Evolutionary conservation across 129 eudicot species (phyloP).

Genomic region (Tagetes erecta): DNA sequence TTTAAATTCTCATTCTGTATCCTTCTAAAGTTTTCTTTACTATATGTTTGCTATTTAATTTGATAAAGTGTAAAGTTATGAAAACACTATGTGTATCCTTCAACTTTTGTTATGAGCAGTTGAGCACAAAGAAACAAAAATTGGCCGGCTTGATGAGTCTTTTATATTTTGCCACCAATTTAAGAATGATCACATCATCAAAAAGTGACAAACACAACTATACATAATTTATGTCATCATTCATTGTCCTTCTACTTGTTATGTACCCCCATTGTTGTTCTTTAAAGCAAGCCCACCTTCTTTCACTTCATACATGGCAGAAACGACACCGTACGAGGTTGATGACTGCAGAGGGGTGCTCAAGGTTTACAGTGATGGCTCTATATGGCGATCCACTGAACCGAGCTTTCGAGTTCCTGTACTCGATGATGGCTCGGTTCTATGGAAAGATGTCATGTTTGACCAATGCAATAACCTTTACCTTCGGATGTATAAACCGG

Average conservation of each 20-base stretch:
- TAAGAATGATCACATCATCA: constrained; percentile 13
- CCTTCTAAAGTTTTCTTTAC: too few relatives aligned
- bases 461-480: constrained; percentile 53
- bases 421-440: constrained; percentile 67
- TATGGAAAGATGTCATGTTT: constrained; percentile 64
- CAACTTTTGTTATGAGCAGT: background rate
- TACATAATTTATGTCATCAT: constrained; percentile 10
- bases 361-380: constrained; percentile 65
- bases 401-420: constrained; percentile 64
- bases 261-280: background rate
- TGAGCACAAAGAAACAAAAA: constrained; percentile 4
- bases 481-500: constrained; percentile 79
- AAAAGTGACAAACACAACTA: constrained; percentile 15
- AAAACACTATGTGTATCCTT: too few relatives aligned
- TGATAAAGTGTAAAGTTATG: too few relatives aligned
- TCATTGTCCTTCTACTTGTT: constrained; percentile 27
- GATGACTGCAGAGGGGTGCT: constrained; percentile 85
- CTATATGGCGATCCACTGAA: constrained; percentile 55
- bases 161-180: constrained; percentile 11
- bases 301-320: constrained; percentile 15
- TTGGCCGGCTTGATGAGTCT: constrained; percentile 24
- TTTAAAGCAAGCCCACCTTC: constrained; percentile 15
- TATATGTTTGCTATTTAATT: too few relatives aligned
- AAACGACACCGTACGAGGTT: constrained; percentile 37
- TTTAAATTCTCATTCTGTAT: too few relatives aligned